A percentile compares a stretch with the other conserved stretches of the same genome.
Conservation (phyloP, 202 grass and related monocot genomes). For the Panicum virgatum region DNA sequence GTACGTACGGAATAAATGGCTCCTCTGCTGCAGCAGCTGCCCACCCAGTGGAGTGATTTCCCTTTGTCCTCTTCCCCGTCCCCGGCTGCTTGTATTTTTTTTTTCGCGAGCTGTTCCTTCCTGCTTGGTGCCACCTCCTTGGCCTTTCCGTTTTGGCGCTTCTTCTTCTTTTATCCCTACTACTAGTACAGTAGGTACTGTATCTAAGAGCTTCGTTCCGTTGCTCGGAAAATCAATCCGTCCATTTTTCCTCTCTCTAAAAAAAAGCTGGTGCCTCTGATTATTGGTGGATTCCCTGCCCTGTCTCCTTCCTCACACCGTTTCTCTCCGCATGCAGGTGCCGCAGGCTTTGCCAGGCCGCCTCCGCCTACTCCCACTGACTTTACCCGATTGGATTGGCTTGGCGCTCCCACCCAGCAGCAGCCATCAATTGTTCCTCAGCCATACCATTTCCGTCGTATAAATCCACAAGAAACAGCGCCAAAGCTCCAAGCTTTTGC, state of each 20-base stretch:
- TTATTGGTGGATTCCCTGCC: slow-evolving; percentile 13
- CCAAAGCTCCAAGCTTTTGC: background rate
- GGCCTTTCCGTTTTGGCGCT: slow-evolving; percentile 12
- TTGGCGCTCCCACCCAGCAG: no score
- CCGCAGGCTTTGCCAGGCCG: slow-evolving; percentile 13
- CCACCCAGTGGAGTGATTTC: no score
- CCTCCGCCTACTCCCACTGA: slow-evolving; percentile 28
- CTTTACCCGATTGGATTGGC: background rate
- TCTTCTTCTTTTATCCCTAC: no score
- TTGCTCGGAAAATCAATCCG: background rate
- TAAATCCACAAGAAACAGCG: slow-evolving; percentile 14
- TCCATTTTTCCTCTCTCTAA: background rate
- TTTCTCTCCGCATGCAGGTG: background rate
- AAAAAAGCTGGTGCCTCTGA: background rate
- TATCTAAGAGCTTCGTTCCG: background rate
- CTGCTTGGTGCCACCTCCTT: slow-evolving; percentile 42
- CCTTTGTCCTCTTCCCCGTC: slow-evolving; percentile 21
- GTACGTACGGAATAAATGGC: slow-evolving; percentile 41
- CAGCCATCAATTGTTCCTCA: slow-evolving; percentile 2
- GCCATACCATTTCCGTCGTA: slow-evolving; percentile 16
- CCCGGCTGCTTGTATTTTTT: slow-evolving; percentile 35
- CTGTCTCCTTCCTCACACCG: background rate
- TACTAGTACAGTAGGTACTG: no score
- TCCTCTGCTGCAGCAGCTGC: no score
- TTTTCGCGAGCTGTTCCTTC: slow-evolving; percentile 12